Conservation (phyloP, 2,329 filamentous ascomycete species). For the Verticillium nubilum region DNA sequence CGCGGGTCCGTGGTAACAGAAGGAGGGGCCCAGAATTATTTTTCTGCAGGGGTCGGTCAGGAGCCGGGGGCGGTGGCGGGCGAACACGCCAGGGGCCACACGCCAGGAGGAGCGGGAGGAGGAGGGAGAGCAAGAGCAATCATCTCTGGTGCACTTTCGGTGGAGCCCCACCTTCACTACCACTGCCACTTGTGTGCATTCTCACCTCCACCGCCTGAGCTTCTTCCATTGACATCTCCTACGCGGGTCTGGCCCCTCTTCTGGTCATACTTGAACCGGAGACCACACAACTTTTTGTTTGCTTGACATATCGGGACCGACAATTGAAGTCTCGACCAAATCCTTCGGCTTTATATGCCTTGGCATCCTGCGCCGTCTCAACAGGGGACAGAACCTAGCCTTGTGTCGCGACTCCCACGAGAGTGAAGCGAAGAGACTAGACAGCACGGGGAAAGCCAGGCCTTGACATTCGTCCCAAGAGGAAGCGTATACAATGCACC, state of each 20-base stretch:
- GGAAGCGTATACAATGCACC: background rate
- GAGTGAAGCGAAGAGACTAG: background rate
- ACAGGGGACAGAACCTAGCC: background rate
- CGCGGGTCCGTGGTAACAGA: conserved; percentile 6
- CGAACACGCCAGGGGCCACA: background rate
- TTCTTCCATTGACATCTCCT: background rate
- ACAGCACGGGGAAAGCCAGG: background rate
- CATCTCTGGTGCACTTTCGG: background rate
- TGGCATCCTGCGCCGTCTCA: background rate
- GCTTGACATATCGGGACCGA: background rate
- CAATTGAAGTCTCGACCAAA: background rate
- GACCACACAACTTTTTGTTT: background rate
- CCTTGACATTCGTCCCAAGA: background rate
- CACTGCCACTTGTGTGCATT: background rate
- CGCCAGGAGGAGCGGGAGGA: background rate
- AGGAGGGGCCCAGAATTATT: conserved; percentile 35
- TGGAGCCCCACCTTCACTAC: background rate
- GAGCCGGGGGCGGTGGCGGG: background rate
- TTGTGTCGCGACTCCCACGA: background rate
- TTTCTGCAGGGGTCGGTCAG: conserved; percentile 11
- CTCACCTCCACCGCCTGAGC: background rate
- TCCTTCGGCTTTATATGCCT: background rate
- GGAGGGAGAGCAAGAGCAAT: background rate
- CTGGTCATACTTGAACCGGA: background rate
- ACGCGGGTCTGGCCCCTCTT: background rate